Evolutionary conservation across 306 rosid genomes (phyloP).

Genomic region (Trichosanthes truncata): DNA sequence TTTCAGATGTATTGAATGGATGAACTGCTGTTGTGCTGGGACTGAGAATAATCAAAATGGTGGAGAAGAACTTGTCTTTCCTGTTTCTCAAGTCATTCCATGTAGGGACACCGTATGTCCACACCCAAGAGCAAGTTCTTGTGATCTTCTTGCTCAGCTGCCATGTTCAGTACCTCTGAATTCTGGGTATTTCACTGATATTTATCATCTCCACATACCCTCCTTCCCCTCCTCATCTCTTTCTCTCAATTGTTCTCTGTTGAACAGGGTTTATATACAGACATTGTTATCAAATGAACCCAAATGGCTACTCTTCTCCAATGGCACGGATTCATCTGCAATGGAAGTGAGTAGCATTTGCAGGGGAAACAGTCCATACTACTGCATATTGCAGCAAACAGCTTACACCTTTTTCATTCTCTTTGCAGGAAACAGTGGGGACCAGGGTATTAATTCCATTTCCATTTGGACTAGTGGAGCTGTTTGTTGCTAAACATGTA

Average conservation of each 20-base stretch:
- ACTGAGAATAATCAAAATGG: slow-evolving; percentile 34
- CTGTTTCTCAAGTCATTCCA: slow-evolving; percentile 40
- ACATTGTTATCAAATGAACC: slow-evolving; percentile 61
- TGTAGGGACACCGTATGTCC: slow-evolving; percentile 65
- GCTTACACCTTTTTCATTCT: not conserved
- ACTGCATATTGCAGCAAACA: not conserved
- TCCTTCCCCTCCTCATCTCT: not conserved
- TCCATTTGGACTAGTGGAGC: slow-evolving; percentile 66
- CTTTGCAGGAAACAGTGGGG: slow-evolving; percentile 57
- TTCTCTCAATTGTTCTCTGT: not conserved
- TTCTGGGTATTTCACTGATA: slow-evolving; percentile 48
- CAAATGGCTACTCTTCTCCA: slow-evolving; percentile 61
- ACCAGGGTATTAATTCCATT: slow-evolving; percentile 70
- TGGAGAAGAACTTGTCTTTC: slow-evolving; percentile 52
- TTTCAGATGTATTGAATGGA: slow-evolving; percentile 64
- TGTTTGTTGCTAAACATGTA: slow-evolving; percentile 67
- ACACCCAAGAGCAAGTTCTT: slow-evolving; percentile 50
- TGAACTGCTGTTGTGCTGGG: slow-evolving; percentile 84
- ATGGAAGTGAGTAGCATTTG: slow-evolving; percentile 31
- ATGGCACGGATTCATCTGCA: slow-evolving; percentile 25
- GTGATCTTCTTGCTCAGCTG: slow-evolving; percentile 59
- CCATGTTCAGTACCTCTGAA: slow-evolving; percentile 47
- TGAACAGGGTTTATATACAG: slow-evolving; percentile 58
- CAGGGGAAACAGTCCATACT: not conserved
- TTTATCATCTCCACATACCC: not conserved